Evolutionary conservation across 805 yeast genomes (phyloP).

Genomic region (Maudiozyma serrabonitensis): DNA sequence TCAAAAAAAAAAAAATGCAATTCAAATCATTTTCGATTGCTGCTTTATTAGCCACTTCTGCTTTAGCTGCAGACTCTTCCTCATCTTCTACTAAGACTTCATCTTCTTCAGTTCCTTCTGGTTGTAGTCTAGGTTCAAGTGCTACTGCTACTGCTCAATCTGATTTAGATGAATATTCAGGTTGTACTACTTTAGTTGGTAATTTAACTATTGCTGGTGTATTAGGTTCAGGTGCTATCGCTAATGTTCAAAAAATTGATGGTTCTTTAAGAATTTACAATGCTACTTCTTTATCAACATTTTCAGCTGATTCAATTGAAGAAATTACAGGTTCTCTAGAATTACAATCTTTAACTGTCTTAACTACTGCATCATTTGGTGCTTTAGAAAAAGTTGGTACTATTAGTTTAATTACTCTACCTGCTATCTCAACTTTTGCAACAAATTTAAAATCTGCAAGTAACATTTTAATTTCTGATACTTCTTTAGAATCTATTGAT

Average conservation of each 20-base stretch:
- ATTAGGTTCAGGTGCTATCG: constrained; percentile 54
- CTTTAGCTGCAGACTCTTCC: constrained; percentile 28
- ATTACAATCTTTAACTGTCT: constrained; percentile 53
- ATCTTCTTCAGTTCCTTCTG: constrained; percentile 41
- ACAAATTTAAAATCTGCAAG: constrained; percentile 67
- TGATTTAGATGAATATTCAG: constrained; percentile 61
- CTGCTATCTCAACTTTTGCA: constrained; percentile 65
- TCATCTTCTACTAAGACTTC: constrained; percentile 17
- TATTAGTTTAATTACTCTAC: constrained; percentile 72
- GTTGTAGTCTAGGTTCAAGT: constrained; percentile 53
- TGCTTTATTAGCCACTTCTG: constrained; percentile 43
- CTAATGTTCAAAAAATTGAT: constrained; percentile 64
- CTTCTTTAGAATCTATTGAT: constrained; percentile 54
- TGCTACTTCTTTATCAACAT: constrained; percentile 49
- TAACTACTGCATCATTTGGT: constrained; percentile 65
- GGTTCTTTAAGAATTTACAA: constrained; percentile 66
- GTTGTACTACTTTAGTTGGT: constrained; percentile 76
- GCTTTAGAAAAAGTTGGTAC: constrained; percentile 72
- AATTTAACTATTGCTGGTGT: constrained; percentile 60
- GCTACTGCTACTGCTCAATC: constrained; percentile 71
- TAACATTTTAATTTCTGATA: constrained; percentile 61
- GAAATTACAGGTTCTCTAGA: constrained; percentile 63
- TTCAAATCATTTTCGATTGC: constrained; percentile 41
- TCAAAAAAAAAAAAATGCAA: constrained; percentile 34
- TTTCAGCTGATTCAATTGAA: constrained; percentile 71